Conservation (phyloP, 805 yeast species). For the Millerago galiae region DNA sequence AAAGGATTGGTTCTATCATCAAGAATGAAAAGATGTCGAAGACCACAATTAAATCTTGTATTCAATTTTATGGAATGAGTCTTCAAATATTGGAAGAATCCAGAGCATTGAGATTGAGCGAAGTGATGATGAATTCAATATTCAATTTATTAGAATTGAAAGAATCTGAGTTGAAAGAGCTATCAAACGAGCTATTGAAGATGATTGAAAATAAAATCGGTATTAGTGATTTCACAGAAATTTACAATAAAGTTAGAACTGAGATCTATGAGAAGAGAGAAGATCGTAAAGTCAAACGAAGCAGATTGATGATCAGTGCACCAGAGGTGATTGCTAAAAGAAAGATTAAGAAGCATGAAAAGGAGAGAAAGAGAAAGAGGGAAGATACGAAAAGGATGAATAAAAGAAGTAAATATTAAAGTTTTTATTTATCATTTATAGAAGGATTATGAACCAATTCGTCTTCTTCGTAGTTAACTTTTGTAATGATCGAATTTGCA, state of each 20-base stretch:
- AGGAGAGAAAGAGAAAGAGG: slow-evolving; percentile 51
- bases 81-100: slow-evolving; percentile 42
- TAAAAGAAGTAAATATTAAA: background rate
- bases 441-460: slow-evolving; percentile 20
- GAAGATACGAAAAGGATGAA: background rate
- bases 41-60: slow-evolving; percentile 57
- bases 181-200: slow-evolving; percentile 61
- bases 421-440: background rate
- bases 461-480: background rate
- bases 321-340: slow-evolving; percentile 81
- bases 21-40: slow-evolving; percentile 58
- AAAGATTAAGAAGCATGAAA: slow-evolving; percentile 64
- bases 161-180: slow-evolving; percentile 43
- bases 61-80: slow-evolving; percentile 65
- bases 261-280: slow-evolving; percentile 54
- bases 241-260: slow-evolving; percentile 60
- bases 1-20: slow-evolving; percentile 54
- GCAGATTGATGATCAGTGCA: slow-evolving; percentile 65
- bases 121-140: slow-evolving; percentile 48
- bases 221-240: slow-evolving; percentile 54
- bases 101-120: slow-evolving; percentile 36
- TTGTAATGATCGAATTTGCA: slow-evolving; percentile 3
- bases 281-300: slow-evolving; percentile 70
- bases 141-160: slow-evolving; percentile 42
- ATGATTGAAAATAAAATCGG: slow-evolving; percentile 67